These are phyloP conservation scores for Nakazawaea ernobii DNA, from an alignment of 805 yeast species.

Conservation along the genomic window DNA sequence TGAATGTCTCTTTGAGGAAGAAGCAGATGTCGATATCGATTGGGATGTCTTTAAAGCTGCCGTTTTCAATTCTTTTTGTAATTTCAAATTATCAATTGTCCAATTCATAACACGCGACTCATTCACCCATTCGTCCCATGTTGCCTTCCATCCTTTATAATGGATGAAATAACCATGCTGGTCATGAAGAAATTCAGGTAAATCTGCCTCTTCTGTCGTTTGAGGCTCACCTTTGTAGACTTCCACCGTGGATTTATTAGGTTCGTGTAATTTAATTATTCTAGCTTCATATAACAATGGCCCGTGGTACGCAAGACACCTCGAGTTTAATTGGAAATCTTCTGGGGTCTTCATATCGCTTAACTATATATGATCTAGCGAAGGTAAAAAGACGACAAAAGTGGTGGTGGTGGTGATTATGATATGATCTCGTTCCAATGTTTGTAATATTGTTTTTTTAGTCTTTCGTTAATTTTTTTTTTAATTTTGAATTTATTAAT, in stretches of 20 bases:
- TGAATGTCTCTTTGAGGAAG: slow-evolving; percentile 6
- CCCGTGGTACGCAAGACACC: slow-evolving; percentile 82
- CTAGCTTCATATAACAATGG: slow-evolving; percentile 88
- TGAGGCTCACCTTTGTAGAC: not conserved
- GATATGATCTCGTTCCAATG: no score
- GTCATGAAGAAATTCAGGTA: slow-evolving; percentile 23
- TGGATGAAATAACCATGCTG: slow-evolving; percentile 62
- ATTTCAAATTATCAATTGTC: slow-evolving; percentile 60
- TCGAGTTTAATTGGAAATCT: slow-evolving; percentile 15
- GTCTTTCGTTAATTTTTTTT: no score
- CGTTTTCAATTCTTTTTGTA: slow-evolving; percentile 55
- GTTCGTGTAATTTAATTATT: slow-evolving; percentile 57
- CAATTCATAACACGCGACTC: slow-evolving; percentile 59
- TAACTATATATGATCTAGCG: no score
- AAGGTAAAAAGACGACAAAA: no score
- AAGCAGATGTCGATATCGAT: slow-evolving; percentile 10
- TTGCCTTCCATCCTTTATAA: slow-evolving; percentile 91
- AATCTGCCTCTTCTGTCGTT: slow-evolving; percentile 14
- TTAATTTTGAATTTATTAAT: no score
- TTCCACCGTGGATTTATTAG: slow-evolving; percentile 28
- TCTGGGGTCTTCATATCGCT: not conserved
- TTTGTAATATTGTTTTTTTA: no score
- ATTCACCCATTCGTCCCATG: slow-evolving; percentile 97
- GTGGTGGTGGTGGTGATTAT: no score
- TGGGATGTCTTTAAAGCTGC: slow-evolving; percentile 31